Percentiles rank a stretch among this genome's conserved stretches.
phyloP scores from a whole-genome alignment of 768 basidiomycete species.

The Pleurotus platypus region DNA sequence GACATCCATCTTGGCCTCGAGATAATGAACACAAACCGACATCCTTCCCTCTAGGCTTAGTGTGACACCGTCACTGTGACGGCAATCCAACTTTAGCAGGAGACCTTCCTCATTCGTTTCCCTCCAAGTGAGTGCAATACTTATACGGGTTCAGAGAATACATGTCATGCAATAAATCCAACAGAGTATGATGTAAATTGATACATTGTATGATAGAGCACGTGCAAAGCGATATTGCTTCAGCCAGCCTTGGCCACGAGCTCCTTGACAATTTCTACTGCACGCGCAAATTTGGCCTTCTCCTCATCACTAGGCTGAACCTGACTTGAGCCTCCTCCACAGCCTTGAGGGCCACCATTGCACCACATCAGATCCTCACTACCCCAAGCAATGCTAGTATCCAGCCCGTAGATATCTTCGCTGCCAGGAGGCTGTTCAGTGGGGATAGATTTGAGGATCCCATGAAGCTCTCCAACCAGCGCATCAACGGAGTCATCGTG shows the following conservation, averaged over 20 bases:
- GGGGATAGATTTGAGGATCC: slow-evolving; percentile 57
- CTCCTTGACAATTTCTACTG: slow-evolving; percentile 61
- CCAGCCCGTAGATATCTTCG: slow-evolving; percentile 69
- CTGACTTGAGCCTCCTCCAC: slow-evolving; percentile 45
- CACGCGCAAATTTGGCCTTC: slow-evolving; percentile 64
- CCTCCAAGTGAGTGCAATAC: background rate
- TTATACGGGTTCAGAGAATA: background rate
- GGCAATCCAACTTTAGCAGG: background rate
- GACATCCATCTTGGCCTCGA: background rate
- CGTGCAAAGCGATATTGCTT: background rate
- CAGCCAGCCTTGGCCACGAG: slow-evolving; percentile 35
- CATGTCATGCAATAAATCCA: too few relatives aligned
- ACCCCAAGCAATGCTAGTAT: slow-evolving; percentile 62
- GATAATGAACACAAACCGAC: background rate
- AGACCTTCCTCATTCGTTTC: background rate
- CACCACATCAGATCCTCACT: slow-evolving; percentile 57
- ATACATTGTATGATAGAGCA: background rate
- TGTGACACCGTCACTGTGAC: background rate
- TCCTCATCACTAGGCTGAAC: slow-evolving; percentile 55
- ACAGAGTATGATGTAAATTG: too few relatives aligned
- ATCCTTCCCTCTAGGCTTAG: background rate
- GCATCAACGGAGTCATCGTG: slow-evolving; percentile 25
- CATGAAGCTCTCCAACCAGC: slow-evolving; percentile 55
- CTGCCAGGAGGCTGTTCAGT: slow-evolving; percentile 53
- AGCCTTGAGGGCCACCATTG: slow-evolving; percentile 61